phyloP scores from a whole-genome alignment of 2,329 filamentous ascomycete genomes.

The Ophiostoma australiae region DNA sequence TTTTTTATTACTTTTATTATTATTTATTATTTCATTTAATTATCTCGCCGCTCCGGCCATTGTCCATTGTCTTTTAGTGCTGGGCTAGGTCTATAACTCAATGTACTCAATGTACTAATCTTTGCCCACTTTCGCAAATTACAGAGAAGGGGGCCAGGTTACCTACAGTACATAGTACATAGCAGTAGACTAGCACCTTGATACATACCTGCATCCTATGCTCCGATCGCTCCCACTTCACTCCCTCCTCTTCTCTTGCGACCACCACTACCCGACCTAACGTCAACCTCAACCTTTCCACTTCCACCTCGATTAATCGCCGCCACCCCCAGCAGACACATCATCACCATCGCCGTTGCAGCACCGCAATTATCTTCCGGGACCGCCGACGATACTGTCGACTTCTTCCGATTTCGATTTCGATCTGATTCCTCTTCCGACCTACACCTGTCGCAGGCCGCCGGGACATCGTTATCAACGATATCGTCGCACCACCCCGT shows the following conservation, averaged over 20 bases:
- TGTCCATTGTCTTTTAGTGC: neutral
- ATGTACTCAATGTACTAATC: neutral
- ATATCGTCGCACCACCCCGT: constrained; percentile 9
- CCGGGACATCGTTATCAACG: constrained; percentile 4
- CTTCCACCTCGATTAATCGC: neutral
- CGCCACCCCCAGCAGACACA: neutral
- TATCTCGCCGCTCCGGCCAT: constrained; percentile 12
- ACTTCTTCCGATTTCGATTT: neutral
- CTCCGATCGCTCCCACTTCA: constrained; percentile 10
- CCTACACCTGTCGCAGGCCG: constrained; percentile 6
- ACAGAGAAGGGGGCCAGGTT: constrained; percentile 12
- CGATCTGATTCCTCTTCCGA: neutral
- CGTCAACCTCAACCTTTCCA: neutral
- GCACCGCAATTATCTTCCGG: neutral
- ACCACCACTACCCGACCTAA: constrained; percentile 6
- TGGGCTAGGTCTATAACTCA: too few relatives aligned
- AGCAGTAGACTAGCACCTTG: neutral
- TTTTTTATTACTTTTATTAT: neutral
- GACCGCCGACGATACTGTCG: neutral
- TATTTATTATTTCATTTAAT: neutral
- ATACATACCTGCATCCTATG: neutral
- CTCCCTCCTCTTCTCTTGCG: constrained; percentile 11
- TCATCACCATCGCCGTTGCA: neutral
- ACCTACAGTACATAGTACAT: neutral
- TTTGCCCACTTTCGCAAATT: constrained; percentile 23